Conservation (phyloP, 2,329 filamentous ascomycete species). For the Neopestalotiopsis sp. region DNA sequence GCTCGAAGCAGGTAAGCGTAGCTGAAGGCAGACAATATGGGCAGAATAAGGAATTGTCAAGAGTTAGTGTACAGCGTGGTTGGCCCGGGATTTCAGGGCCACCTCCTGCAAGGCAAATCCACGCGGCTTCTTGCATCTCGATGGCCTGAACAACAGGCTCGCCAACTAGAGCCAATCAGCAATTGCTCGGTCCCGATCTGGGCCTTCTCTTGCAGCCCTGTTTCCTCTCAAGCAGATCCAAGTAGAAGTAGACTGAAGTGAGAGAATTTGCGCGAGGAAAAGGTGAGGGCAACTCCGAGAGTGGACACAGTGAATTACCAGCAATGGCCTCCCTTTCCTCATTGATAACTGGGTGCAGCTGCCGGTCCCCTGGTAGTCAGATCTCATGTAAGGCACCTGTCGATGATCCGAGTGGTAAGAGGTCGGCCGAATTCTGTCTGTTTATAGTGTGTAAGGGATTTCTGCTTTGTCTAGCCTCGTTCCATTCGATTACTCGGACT, state of each 20-base stretch:
- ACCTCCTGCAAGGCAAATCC: constrained; percentile 29
- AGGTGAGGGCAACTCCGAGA: neutral
- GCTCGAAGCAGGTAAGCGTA: constrained; percentile 6
- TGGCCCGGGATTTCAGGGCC: constrained; percentile 32
- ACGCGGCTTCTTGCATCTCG: constrained; percentile 35
- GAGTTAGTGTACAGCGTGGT: constrained; percentile 30
- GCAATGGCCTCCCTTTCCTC: neutral
- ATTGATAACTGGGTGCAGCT: neutral
- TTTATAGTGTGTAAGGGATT: neutral
- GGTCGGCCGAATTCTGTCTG: neutral
- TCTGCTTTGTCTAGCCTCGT: neutral
- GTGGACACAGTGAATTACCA: neutral
- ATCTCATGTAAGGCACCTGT: neutral
- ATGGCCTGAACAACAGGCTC: constrained; percentile 32
- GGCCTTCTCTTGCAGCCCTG: constrained; percentile 13
- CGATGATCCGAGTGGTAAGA: neutral
- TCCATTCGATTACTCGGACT: neutral
- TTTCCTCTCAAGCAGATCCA: neutral
- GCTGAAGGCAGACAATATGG: constrained; percentile 15
- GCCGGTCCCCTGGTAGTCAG: neutral
- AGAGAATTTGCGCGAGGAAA: neutral
- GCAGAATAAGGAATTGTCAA: constrained; percentile 24
- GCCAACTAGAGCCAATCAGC: constrained; percentile 38
- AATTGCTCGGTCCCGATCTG: constrained; percentile 8
- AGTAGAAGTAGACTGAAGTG: neutral